Percentiles rank a stretch among this genome's conserved stretches.
phyloP scores from a whole-genome alignment of 306 rosid species.

The Corylus heterophylla region DNA sequence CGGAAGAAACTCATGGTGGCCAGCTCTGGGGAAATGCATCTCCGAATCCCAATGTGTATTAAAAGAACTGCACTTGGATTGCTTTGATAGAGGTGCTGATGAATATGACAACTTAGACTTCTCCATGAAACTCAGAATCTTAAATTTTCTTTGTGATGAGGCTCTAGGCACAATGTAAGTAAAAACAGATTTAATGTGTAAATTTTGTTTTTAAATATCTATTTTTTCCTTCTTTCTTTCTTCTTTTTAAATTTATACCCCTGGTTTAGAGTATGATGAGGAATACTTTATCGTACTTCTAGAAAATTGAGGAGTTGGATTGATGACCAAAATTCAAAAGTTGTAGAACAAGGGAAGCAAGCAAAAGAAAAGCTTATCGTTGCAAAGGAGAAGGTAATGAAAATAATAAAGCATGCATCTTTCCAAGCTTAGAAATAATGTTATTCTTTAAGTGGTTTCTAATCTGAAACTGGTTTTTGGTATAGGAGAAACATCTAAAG shows the following conservation, averaged over 20 bases:
- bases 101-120: slow-evolving; percentile 41
- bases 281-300: slow-evolving; percentile 14
- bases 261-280: background rate
- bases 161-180: slow-evolving; percentile 53
- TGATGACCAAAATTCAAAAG: slow-evolving; percentile 37
- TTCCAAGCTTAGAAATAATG: background rate
- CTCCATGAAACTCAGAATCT: slow-evolving; percentile 42
- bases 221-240: background rate
- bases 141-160: slow-evolving; percentile 57
- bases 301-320: slow-evolving; percentile 54
- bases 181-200: background rate
- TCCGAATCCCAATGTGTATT: slow-evolving; percentile 31
- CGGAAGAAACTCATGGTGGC: slow-evolving; percentile 40
- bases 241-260: background rate
- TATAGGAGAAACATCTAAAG: slow-evolving; percentile 42
- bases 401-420: background rate
- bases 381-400: slow-evolving; percentile 43
- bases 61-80: slow-evolving; percentile 33
- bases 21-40: slow-evolving; percentile 40
- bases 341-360: slow-evolving; percentile 32
- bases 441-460: background rate
- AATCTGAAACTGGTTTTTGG: background rate
- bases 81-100: slow-evolving; percentile 26
- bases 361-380: slow-evolving; percentile 41
- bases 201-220: background rate